Evolutionary conservation across 2,329 filamentous ascomycete species (phyloP).

Genomic region (Neonectria sp.): DNA sequence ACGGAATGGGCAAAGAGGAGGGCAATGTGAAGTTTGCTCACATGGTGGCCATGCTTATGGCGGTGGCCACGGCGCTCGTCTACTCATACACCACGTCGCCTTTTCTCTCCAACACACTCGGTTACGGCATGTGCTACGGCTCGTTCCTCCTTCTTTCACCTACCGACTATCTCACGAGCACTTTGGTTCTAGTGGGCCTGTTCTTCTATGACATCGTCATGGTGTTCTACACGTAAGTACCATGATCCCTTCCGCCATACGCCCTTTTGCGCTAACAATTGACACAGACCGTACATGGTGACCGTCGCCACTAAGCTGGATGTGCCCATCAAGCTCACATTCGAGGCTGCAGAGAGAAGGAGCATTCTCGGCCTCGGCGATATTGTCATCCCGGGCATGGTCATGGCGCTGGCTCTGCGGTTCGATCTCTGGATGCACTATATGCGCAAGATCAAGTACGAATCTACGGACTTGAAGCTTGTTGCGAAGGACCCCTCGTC

Average conservation of each 20-base stretch:
- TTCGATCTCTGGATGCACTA: slow-evolving; percentile 94
- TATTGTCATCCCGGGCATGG: slow-evolving; percentile 91
- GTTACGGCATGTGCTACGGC: slow-evolving; percentile 88
- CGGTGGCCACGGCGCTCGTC: slow-evolving; percentile 67
- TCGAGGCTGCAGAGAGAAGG: slow-evolving; percentile 74
- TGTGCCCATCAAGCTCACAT: slow-evolving; percentile 92
- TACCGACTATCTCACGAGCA: slow-evolving; percentile 87
- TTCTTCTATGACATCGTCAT: slow-evolving; percentile 98
- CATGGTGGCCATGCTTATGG: slow-evolving; percentile 68
- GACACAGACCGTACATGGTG: slow-evolving; percentile 80
- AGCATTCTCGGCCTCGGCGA: slow-evolving; percentile 96
- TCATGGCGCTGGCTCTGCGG: slow-evolving; percentile 89
- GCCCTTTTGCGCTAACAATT: slow-evolving; percentile 37
- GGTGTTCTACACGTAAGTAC: slow-evolving; percentile 83
- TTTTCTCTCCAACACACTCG: slow-evolving; percentile 85
- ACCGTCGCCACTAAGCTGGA: slow-evolving; percentile 91
- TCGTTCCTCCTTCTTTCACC: slow-evolving; percentile 89
- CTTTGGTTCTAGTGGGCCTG: slow-evolving; percentile 81
- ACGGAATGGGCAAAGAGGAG: slow-evolving; percentile 64
- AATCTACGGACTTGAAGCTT: slow-evolving; percentile 52
- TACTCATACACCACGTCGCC: slow-evolving; percentile 77
- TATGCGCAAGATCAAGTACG: slow-evolving; percentile 72
- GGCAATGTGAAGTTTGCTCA: slow-evolving; percentile 70
- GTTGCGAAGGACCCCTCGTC: slow-evolving; percentile 52
- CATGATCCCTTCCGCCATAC: background rate